Percentiles rank a stretch among this genome's conserved stretches.
These are phyloP conservation scores for Sugiyamaella japonica DNA, from an alignment of 1,139 yeast species.

Conservation along the genomic window DNA sequence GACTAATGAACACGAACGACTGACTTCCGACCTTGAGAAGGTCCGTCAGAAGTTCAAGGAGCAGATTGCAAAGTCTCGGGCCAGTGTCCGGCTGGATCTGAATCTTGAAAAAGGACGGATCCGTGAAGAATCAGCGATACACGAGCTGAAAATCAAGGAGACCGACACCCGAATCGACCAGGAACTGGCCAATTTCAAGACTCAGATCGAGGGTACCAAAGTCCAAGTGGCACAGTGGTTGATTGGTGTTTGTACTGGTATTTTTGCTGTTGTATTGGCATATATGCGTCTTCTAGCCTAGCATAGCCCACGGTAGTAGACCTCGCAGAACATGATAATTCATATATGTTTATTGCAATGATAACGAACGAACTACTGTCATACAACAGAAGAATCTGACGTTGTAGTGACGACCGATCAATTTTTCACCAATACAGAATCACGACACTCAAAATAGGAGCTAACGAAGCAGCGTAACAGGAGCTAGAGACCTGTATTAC, in stretches of 20 bases:
- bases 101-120: slow-evolving; percentile 94
- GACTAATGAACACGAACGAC: slow-evolving; percentile 83
- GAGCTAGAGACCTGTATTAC: too few relatives aligned
- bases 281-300: slow-evolving; percentile 63
- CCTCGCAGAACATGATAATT: too few relatives aligned
- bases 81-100: slow-evolving; percentile 85
- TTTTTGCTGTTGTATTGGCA: slow-evolving; percentile 88
- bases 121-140: slow-evolving; percentile 88
- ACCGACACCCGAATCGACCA: slow-evolving; percentile 94
- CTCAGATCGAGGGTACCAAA: slow-evolving; percentile 91
- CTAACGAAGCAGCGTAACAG: too few relatives aligned
- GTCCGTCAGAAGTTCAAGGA: slow-evolving; percentile 81
- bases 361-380: too few relatives aligned
- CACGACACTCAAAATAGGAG: too few relatives aligned
- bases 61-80: slow-evolving; percentile 87
- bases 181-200: slow-evolving; percentile 90
- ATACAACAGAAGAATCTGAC: too few relatives aligned
- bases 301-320: too few relatives aligned
- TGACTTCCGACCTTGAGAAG: slow-evolving; percentile 82
- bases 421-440: too few relatives aligned
- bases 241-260: slow-evolving; percentile 97
- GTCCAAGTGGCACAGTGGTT: slow-evolving; percentile 98
- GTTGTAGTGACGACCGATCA: too few relatives aligned
- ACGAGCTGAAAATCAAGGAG: slow-evolving; percentile 90
- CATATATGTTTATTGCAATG: too few relatives aligned